Base-by-base conservation (phyloP, 2,329 filamentous ascomycete genomes). In the Hypocreales sp. region DNA sequence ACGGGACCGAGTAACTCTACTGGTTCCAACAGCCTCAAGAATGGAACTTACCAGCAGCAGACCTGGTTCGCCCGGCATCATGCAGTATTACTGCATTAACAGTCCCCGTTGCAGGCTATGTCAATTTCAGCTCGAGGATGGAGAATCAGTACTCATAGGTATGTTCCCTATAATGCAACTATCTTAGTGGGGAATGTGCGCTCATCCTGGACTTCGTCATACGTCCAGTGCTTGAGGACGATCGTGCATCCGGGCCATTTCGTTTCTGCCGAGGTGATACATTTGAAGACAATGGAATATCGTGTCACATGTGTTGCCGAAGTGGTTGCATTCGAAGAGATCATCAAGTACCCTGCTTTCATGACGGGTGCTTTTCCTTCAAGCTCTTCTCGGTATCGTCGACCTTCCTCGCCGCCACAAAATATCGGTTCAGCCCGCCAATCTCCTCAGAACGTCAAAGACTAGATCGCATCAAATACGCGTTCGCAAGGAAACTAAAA, bases 81-180 rank as follows among this genome's bases (percentile, higher is more conserved):
- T 23, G 18, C 26, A 22, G 15, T 9, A 27, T 22, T 8, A 13
- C 15, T 27, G 20, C 18, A 15, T 27, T 11, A 15, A 22, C 20
- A 27, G 22, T 18, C 26, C 26, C 18, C 26, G 26, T 14, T 27
- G 26, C 26, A n/a, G 26, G 15, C 20, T 27, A 11, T 27, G 26
- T 27, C 26, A 27, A 18, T 27, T 27, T 15, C 20, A 14, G 15
- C 13, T 27, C 20, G 11, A 18, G 20, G 26, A 27, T 15, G 8
- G 18, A 9, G 20, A 27, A 12, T 22, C 15, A n/a, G 26, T 27
- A 14, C 14, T 27, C 15, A 20, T 20, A 22, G 20, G 26, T 15
- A 22, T 11, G 20, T 27, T 27, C 20, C 15, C 20, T 15, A 15
- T n/a, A 11, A 15, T 22, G 13, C 13, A 18, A 26, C 15, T 10